Base-by-base conservation (phyloP, 805 yeast genomes). In the Ogataea salicorniae region DNA sequence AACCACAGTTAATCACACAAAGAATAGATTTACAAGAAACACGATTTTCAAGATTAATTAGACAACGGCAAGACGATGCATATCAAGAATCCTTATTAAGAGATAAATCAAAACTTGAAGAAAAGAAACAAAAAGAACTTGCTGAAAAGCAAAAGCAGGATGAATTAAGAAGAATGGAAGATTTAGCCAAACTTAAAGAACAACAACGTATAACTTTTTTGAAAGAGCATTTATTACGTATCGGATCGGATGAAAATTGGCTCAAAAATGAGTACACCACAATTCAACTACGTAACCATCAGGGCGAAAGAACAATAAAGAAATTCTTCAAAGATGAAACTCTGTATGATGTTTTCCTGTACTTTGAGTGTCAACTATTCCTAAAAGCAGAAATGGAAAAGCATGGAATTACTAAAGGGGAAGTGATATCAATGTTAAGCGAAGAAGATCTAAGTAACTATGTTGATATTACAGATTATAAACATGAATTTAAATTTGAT, bases 61-160 rank as follows among this genome's bases (percentile, higher is more conserved):
- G 80, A 53, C 75, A 78, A 54, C 74, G 79, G 52, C 94, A 86
- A 62, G 89, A 85, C 54, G 67, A 70, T 42, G 88, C 87, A 17
- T 87, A 80, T 58, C 74, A 79, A 53, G 76, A 73, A 50, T 80
- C 89, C 0, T 66, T 86, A 43, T 66, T 74, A 34, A 71, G 69
- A 41, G 94, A 87, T 63, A 73, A 69, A 53, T 54, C 72, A 38
- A 81, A 83, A 57, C 77, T 76, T 57, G 64, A 71, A 37, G 69
- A 75, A 50, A 76, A 73, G 52, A 60, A 65, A 41, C 54, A 54
- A 37, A 51, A 49, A 40, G 59, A 58, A 64, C 50, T 50, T 20
- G 47, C 54, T 42, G 49, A 52, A 46, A 46, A 43, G 8, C 45
- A 49, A 42, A 43, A 41, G 34, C 45, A 51, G 20, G 60, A 61